These are phyloP conservation scores for Extremus antarcticus DNA, from an alignment of 495 filamentous ascomycete species.

Conservation along the genomic window DNA sequence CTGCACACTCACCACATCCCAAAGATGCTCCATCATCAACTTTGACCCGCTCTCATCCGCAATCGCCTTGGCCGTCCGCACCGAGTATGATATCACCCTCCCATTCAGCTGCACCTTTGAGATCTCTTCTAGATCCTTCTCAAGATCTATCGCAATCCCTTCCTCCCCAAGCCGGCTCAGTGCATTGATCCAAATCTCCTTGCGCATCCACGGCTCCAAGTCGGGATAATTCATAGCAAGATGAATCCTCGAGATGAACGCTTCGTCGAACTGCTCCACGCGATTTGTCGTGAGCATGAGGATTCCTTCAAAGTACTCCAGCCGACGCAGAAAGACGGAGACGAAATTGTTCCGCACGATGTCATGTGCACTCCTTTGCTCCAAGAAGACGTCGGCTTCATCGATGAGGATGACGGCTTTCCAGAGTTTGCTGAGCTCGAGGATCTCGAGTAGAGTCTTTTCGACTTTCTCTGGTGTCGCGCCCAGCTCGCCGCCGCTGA, in stretches of 20 bases:
- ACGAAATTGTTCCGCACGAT: slow-evolving; percentile 33
- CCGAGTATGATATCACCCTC: background rate
- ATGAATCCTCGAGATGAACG: slow-evolving; percentile 56
- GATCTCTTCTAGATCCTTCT: slow-evolving; percentile 26
- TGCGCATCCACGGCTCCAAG: slow-evolving; percentile 53
- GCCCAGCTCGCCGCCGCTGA: slow-evolving; percentile 31
- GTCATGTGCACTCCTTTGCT: slow-evolving; percentile 31
- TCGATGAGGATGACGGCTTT: slow-evolving; percentile 46
- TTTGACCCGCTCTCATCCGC: background rate
- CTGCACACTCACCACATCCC: background rate
- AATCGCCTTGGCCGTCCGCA: slow-evolving; percentile 1
- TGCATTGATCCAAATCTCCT: slow-evolving; percentile 54
- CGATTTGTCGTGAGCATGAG: slow-evolving; percentile 70
- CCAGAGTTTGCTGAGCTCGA: slow-evolving; percentile 55
- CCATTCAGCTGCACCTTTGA: background rate
- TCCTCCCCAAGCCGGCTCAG: slow-evolving; percentile 19
- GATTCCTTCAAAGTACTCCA: slow-evolving; percentile 66
- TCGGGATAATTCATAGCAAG: slow-evolving; percentile 68
- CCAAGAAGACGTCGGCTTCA: slow-evolving; percentile 59
- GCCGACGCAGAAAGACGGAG: slow-evolving; percentile 32
- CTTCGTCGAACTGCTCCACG: slow-evolving; percentile 59
- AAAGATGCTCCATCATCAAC: background rate
- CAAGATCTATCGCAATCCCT: slow-evolving; percentile 63
- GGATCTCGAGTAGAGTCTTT: slow-evolving; percentile 60
- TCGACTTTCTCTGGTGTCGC: slow-evolving; percentile 42